A percentile compares a stretch with the other conserved stretches of the same genome.
phyloP scores from a whole-genome alignment of 441 rosid species.

The Populus hybrid region DNA sequence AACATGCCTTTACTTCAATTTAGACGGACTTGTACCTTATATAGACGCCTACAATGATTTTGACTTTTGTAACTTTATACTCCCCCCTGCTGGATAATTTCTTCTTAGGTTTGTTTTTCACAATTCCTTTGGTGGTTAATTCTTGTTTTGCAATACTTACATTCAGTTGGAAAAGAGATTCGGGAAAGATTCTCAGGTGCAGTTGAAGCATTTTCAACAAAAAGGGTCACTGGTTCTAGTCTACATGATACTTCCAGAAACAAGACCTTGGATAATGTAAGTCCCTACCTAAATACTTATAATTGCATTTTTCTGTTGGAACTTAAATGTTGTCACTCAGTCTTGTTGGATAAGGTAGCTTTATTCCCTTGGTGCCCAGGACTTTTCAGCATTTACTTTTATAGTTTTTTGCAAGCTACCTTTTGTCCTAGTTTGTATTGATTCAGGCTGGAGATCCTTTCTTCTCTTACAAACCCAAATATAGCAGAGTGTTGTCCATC shows the following conservation, averaged over 20 bases:
- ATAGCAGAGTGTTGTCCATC: background rate
- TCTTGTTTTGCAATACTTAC: background rate
- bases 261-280: slow-evolving; percentile 58
- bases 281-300: slow-evolving; percentile 25
- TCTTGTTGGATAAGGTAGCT: background rate
- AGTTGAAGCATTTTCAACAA: slow-evolving; percentile 81
- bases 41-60: background rate
- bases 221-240: slow-evolving; percentile 49
- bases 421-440: background rate
- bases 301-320: background rate
- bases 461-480: background rate
- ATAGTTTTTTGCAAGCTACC: background rate
- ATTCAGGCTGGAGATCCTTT: background rate
- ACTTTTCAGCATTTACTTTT: background rate
- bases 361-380: background rate
- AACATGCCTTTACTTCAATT: background rate
- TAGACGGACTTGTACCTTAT: background rate
- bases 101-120: background rate
- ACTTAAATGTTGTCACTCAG: background rate
- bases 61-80: background rate
- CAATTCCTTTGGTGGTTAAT: background rate
- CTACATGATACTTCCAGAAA: slow-evolving; percentile 66
- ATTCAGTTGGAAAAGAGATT: slow-evolving; percentile 68
- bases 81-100: background rate
- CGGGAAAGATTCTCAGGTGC: slow-evolving; percentile 90